Percentiles rank a stretch among this genome's conserved stretches.
Evolutionary conservation across 1,284 basidiomycete species (phyloP).

Genomic region (Rhodotorula sp.): DNA sequence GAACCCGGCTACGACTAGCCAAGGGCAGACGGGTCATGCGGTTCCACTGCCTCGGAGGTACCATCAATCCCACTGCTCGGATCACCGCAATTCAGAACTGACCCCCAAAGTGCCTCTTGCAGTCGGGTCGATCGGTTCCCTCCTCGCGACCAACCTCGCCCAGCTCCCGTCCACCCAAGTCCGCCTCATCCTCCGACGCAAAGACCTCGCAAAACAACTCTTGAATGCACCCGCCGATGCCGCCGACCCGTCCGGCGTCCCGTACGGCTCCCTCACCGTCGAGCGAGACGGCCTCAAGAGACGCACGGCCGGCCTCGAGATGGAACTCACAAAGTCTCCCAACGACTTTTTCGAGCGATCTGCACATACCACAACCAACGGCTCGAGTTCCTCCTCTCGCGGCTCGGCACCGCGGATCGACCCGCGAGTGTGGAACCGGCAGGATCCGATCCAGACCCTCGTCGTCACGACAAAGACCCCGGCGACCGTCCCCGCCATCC

Average conservation of each 20-base stretch:
- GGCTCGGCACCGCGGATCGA: constrained; percentile 20
- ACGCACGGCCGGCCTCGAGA: constrained; percentile 24
- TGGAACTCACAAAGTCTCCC: constrained; percentile 32
- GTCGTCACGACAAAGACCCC: constrained; percentile 81
- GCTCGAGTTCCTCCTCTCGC: too few relatives aligned
- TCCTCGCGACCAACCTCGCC: constrained; percentile 75
- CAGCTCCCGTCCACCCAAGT: constrained; percentile 56
- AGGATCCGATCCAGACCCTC: constrained; percentile 63
- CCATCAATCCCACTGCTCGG: neutral
- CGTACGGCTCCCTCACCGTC: constrained; percentile 40
- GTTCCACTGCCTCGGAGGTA: constrained; percentile 37
- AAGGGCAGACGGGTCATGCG: constrained; percentile 24
- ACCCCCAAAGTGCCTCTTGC: constrained; percentile 58
- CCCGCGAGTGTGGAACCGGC: constrained; percentile 37
- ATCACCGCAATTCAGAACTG: neutral
- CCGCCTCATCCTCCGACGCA: constrained; percentile 66
- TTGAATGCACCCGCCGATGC: constrained; percentile 39
- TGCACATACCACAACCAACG: constrained; percentile 18
- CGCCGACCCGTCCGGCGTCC: constrained; percentile 2
- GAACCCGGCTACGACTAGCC: too few relatives aligned
- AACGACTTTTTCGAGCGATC: constrained; percentile 50
- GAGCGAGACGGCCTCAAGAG: constrained; percentile 50
- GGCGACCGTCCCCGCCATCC: constrained; percentile 62
- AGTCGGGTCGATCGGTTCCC: constrained; percentile 74
- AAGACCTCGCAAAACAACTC: constrained; percentile 58